These are phyloP conservation scores for Exophiala spinifera DNA, from an alignment of 2,329 filamentous ascomycete genomes.

Conservation along the genomic window DNA sequence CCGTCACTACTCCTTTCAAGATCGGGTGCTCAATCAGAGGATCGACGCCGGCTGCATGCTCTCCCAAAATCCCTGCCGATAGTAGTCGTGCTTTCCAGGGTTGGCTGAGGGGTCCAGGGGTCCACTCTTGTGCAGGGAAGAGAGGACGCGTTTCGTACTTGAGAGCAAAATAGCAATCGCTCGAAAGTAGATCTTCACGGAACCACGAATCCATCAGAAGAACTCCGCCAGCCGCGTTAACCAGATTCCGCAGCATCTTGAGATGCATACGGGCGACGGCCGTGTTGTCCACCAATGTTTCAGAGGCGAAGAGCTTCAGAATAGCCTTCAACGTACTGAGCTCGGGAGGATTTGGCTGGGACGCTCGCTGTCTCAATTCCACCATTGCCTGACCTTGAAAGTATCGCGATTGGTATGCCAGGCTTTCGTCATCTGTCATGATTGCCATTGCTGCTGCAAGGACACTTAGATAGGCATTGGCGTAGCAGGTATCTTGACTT, in stretches of 20 bases:
- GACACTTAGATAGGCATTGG: slow-evolving; percentile 25
- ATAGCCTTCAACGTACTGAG: slow-evolving; percentile 24
- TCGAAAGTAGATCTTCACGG: slow-evolving; percentile 26
- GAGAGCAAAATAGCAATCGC: slow-evolving; percentile 28
- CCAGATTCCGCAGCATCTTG: slow-evolving; percentile 28
- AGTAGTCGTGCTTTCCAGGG: slow-evolving; percentile 27
- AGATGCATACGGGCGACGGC: slow-evolving; percentile 28
- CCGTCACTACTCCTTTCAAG: slow-evolving; percentile 22
- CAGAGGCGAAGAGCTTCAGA: slow-evolving; percentile 26
- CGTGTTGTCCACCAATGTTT: slow-evolving; percentile 27
- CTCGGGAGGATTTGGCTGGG: slow-evolving; percentile 15
- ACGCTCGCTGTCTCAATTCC: slow-evolving; percentile 22
- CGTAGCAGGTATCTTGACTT: slow-evolving; percentile 24
- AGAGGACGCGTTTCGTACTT: slow-evolving; percentile 28
- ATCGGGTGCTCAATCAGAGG: slow-evolving; percentile 23
- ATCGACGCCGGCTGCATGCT: slow-evolving; percentile 24
- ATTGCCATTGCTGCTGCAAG: slow-evolving; percentile 21
- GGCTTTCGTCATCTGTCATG: slow-evolving; percentile 16
- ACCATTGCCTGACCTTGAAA: slow-evolving; percentile 27
- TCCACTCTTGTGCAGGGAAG: slow-evolving; percentile 25
- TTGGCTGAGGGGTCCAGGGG: slow-evolving; percentile 26
- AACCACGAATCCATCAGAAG: slow-evolving; percentile 28
- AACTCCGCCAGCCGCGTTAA: slow-evolving; percentile 23
- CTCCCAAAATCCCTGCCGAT: slow-evolving; percentile 24
- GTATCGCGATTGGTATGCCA: slow-evolving; percentile 23